Evolutionary conservation across 345 rosid species (phyloP).

Genomic region (Euphorbia lathyris): DNA sequence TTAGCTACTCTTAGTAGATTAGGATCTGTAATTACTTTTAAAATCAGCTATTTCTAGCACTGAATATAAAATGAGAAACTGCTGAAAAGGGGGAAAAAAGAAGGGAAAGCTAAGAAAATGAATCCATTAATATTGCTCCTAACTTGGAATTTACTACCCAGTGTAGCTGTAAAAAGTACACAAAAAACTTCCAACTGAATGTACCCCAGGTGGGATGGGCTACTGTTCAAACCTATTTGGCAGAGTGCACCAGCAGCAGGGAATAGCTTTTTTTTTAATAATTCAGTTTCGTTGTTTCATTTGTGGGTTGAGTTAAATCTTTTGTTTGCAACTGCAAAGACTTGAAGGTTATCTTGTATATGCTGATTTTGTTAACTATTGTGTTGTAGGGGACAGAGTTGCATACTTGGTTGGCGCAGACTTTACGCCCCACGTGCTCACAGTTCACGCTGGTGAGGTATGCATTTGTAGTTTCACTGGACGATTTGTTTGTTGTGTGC

Average conservation of each 20-base stretch:
- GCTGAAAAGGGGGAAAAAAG: neutral
- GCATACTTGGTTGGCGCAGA: constrained; percentile 59
- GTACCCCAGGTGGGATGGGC: neutral
- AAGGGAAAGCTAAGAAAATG: neutral
- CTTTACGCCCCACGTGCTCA: constrained; percentile 81
- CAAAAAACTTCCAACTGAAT: neutral
- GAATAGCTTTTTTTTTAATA: neutral
- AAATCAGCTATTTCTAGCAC: neutral
- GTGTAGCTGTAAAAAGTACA: neutral
- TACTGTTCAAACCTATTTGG: neutral
- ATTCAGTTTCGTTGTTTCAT: neutral
- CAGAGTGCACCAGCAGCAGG: neutral
- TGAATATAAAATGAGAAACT: neutral
- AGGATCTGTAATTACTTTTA: constrained; percentile 17
- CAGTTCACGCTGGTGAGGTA: constrained; percentile 93
- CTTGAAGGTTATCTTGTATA: neutral
- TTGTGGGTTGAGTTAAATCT: neutral
- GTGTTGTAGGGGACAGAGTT: constrained; percentile 45
- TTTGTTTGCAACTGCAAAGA: constrained; percentile 2
- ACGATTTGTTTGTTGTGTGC: neutral
- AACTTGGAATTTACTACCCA: neutral
- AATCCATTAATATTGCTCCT: neutral
- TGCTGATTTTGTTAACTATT: constrained; percentile 16
- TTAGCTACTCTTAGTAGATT: constrained; percentile 17
- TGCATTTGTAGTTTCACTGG: constrained; percentile 12